These are phyloP conservation scores for Colletotrichum sublineola DNA, from an alignment of 2,329 filamentous ascomycete genomes.

Conservation along the genomic window DNA sequence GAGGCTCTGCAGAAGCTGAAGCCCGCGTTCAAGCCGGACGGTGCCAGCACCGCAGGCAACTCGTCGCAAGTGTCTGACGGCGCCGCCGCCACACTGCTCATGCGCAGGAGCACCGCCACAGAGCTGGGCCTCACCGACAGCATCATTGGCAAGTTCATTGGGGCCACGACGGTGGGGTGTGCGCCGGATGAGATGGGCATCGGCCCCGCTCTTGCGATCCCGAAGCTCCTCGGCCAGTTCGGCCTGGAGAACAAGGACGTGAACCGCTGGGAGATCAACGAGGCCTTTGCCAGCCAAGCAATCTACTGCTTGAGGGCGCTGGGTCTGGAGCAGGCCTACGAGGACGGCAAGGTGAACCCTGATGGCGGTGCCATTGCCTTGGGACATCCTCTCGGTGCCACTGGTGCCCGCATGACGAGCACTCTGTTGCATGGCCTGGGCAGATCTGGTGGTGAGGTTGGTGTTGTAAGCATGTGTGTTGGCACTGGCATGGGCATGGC, in stretches of 20 bases:
- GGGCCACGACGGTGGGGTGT: constrained; percentile 81
- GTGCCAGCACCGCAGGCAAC: constrained; percentile 88
- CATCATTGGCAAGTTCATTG: constrained; percentile 88
- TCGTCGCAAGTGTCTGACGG: constrained; percentile 89
- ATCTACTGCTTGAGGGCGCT: constrained; percentile 79
- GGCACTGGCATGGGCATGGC: constrained; percentile 86
- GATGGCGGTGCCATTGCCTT: constrained; percentile 96
- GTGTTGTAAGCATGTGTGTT: constrained; percentile 92
- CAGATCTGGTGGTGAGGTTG: constrained; percentile 77
- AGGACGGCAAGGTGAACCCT: constrained; percentile 83
- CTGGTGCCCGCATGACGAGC: constrained; percentile 83
- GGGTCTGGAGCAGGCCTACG: constrained; percentile 72
- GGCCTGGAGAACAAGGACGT: constrained; percentile 79
- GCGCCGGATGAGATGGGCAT: constrained; percentile 94
- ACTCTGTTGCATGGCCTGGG: constrained; percentile 77
- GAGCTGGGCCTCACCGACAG: constrained; percentile 75
- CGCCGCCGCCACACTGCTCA: constrained; percentile 85
- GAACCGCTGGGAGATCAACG: constrained; percentile 93
- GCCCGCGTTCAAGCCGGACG: constrained; percentile 83
- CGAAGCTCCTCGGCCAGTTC: constrained; percentile 79
- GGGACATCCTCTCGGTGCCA: constrained; percentile 91
- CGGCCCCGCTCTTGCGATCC: constrained; percentile 88
- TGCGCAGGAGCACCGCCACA: constrained; percentile 84
- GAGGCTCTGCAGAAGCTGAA: constrained; percentile 85
- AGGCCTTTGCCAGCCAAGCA: constrained; percentile 78